phyloP scores from a whole-genome alignment of 345 rosid genomes.

The Pelargonium nanum region DNA sequence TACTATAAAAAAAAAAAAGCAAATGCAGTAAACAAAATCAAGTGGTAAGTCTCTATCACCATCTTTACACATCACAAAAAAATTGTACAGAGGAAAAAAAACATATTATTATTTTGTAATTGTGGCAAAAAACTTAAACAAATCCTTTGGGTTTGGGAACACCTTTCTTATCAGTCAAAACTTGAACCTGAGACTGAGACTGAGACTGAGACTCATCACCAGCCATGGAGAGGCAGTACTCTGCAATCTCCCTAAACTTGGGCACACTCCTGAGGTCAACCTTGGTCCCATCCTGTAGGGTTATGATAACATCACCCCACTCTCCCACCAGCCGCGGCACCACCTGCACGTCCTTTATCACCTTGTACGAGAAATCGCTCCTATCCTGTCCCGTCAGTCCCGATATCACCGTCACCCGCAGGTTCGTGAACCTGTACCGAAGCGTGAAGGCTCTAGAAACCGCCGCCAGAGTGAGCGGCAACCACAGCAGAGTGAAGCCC shows the following conservation, averaged over 20 bases:
- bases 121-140: background rate
- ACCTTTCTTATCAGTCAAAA: constrained; percentile 27
- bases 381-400: constrained; percentile 77
- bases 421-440: constrained; percentile 86
- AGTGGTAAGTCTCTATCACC: no score
- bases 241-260: constrained; percentile 75
- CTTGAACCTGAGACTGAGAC: constrained; percentile 16
- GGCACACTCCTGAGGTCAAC: constrained; percentile 88
- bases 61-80: no score
- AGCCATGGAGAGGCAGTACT: constrained; percentile 67
- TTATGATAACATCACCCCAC: constrained; percentile 86
- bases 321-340: constrained; percentile 92
- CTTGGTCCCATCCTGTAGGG: constrained; percentile 65
- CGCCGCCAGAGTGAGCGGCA: constrained; percentile 85
- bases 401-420: constrained; percentile 82
- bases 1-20: no score
- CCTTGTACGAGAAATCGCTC: constrained; percentile 86
- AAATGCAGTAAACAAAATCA: no score
- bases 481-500: constrained; percentile 83
- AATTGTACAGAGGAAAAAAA: no score
- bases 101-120: no score
- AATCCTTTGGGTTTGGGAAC: constrained; percentile 45
- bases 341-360: constrained; percentile 76
- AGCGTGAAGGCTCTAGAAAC: constrained; percentile 69
- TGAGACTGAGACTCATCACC: constrained; percentile 32